Conservation (phyloP, 768 basidiomycete genomes). For the Dictyophora rubrovolvata region DNA sequence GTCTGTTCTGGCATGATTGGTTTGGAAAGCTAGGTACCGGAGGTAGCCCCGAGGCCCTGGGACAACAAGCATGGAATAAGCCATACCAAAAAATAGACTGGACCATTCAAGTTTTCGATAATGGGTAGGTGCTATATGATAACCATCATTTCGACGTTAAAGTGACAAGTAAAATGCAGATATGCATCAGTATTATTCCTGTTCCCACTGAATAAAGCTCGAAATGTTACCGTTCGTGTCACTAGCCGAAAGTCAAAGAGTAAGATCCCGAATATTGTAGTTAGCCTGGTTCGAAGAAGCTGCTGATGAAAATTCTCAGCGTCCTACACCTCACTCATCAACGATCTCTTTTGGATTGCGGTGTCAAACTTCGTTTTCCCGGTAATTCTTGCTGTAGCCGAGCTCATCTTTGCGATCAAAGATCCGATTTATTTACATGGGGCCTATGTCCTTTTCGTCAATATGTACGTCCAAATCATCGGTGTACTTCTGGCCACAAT, state of each 20-base stretch:
- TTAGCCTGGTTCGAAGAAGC: background rate
- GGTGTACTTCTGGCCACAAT: slow-evolving; percentile 29
- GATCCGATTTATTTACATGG: background rate
- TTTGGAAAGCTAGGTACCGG: background rate
- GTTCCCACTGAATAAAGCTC: slow-evolving; percentile 16
- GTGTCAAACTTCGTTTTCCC: slow-evolving; percentile 31
- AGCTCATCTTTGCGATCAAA: slow-evolving; percentile 20
- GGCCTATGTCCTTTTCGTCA: slow-evolving; percentile 10
- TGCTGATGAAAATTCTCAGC: slow-evolving; percentile 6
- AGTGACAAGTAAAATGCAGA: no score
- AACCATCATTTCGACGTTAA: no score
- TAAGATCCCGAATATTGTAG: background rate
- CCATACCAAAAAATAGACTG: background rate
- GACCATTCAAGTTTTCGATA: slow-evolving; percentile 8
- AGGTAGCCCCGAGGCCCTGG: background rate
- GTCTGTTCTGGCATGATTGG: slow-evolving; percentile 9
- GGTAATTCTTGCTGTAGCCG: slow-evolving; percentile 24
- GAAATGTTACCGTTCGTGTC: slow-evolving; percentile 21
- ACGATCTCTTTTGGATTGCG: slow-evolving; percentile 26
- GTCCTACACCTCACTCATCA: slow-evolving; percentile 17
- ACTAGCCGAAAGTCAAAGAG: no score
- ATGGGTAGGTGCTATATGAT: background rate
- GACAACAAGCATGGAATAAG: background rate
- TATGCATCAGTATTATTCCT: slow-evolving; percentile 2
- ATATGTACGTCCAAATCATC: slow-evolving; percentile 25